Conservation (phyloP, 1,284 basidiomycete species). For the Irpex sp. region DNA sequence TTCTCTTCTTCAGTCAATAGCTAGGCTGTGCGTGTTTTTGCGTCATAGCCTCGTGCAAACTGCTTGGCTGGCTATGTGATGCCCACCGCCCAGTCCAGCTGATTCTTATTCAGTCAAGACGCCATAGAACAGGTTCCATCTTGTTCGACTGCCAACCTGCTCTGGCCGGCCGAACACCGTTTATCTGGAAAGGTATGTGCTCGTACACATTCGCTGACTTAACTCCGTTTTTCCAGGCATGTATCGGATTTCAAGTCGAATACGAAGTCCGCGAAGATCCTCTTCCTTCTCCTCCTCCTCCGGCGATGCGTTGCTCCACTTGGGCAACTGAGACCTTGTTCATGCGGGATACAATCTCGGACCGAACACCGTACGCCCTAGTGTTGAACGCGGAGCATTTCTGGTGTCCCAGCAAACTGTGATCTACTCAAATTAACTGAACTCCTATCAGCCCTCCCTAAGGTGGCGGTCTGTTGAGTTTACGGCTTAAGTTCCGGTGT, state of each 20-base stretch:
- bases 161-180: too few relatives aligned
- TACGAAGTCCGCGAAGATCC: not conserved
- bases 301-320: not conserved
- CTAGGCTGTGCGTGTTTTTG: too few relatives aligned
- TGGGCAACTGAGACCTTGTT: not conserved
- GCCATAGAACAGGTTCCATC: not conserved
- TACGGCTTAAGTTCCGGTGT: too few relatives aligned
- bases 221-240: not conserved
- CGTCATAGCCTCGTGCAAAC: too few relatives aligned
- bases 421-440: not conserved
- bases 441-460: not conserved
- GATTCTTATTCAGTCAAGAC: not conserved
- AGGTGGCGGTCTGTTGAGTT: too few relatives aligned
- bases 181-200: not conserved
- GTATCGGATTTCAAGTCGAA: not conserved
- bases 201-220: not conserved
- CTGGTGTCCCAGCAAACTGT: not conserved
- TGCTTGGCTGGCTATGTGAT: too few relatives aligned
- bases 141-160: not conserved
- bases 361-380: not conserved
- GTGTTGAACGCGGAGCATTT: not conserved
- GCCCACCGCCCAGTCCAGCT: too few relatives aligned
- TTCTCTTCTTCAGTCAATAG: too few relatives aligned
- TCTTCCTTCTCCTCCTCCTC: not conserved
- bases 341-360: not conserved